These are phyloP conservation scores for Tulasnella sp. DNA, from an alignment of 768 basidiomycete species.

Conservation along the genomic window DNA sequence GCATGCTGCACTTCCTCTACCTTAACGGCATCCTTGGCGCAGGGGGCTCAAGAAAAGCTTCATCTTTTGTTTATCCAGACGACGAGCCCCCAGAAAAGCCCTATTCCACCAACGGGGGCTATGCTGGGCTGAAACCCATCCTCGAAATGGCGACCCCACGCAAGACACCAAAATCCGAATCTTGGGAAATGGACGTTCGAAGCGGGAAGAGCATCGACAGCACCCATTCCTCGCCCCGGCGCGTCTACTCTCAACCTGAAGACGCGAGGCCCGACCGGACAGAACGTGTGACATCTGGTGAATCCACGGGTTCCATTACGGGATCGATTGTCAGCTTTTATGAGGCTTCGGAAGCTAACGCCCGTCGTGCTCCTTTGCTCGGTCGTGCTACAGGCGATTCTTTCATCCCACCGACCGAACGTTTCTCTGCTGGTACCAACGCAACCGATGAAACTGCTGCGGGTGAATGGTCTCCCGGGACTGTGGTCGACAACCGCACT, in stretches of 20 bases:
- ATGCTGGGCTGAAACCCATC: neutral
- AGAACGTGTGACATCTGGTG: slow-evolving; percentile 10
- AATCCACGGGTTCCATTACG: slow-evolving; percentile 13
- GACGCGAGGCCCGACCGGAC: neutral
- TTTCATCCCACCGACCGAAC: neutral
- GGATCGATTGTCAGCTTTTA: slow-evolving; percentile 13
- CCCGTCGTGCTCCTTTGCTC: neutral
- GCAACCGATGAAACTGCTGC: neutral
- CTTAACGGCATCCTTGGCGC: slow-evolving; percentile 40
- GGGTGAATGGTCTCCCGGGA: slow-evolving; percentile 1
- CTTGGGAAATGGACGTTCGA: slow-evolving; percentile 13
- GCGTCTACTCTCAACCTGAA: too few species aligned
- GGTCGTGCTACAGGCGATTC: neutral
- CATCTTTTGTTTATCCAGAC: neutral
- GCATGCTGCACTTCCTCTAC: slow-evolving; percentile 43
- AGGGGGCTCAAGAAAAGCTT: neutral
- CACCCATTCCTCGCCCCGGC: neutral
- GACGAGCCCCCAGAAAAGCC: slow-evolving; percentile 5
- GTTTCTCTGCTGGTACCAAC: neutral
- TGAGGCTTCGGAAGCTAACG: neutral
- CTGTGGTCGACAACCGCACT: neutral
- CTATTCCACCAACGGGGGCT: neutral
- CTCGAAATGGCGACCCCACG: neutral
- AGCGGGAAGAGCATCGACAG: slow-evolving; percentile 10
- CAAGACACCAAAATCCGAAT: neutral